phyloP scores from a whole-genome alignment of 148 eudicot species.

The Rhododendron kiyosumense region DNA sequence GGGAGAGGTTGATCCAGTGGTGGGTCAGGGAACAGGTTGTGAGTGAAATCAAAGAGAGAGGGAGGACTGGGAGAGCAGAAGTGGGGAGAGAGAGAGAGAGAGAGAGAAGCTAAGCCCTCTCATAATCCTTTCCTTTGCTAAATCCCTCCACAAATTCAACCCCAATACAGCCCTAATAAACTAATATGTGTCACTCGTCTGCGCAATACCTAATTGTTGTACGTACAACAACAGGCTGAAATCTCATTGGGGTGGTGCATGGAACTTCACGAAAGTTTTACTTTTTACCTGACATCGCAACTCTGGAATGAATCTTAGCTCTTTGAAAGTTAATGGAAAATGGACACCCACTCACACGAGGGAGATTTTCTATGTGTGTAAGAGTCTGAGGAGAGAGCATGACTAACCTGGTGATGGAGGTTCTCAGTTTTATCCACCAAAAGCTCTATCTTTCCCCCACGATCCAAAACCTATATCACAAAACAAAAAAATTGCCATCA shows the following conservation, averaged over 20 bases:
- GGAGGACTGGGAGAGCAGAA: too few relatives aligned
- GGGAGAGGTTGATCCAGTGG: too few relatives aligned
- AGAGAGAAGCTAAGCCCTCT: neutral
- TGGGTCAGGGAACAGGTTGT: too few relatives aligned
- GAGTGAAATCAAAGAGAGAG: too few relatives aligned
- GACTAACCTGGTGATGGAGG: constrained; percentile 30
- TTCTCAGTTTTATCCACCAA: constrained; percentile 41
- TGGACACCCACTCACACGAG: neutral
- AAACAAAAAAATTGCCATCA: neutral
- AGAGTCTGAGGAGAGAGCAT: neutral
- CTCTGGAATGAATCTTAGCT: neutral
- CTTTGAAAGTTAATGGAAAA: neutral
- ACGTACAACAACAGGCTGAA: neutral
- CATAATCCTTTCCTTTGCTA: neutral
- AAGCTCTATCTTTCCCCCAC: constrained; percentile 41
- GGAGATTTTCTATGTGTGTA: neutral
- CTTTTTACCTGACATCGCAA: neutral
- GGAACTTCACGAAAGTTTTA: neutral
- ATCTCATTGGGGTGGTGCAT: neutral
- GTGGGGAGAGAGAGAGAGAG: too few relatives aligned
- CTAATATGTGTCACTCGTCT: neutral
- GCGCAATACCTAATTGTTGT: neutral
- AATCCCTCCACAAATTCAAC: neutral
- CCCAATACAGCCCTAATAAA: neutral
- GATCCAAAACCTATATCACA: constrained; percentile 31